These are phyloP conservation scores for Physaria fendleri DNA, from an alignment of 345 rosid species.

Conservation along the genomic window DNA sequence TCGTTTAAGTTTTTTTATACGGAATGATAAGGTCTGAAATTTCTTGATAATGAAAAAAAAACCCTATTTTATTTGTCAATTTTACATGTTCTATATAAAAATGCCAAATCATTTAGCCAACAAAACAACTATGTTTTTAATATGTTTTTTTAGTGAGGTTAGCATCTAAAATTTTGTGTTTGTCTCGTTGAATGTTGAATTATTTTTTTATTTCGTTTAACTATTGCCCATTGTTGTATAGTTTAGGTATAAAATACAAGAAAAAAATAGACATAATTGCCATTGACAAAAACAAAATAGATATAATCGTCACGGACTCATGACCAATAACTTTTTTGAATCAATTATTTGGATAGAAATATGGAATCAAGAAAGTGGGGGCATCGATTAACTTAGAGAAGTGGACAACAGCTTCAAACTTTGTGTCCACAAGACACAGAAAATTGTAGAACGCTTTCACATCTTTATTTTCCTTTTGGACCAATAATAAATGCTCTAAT, in stretches of 20 bases:
- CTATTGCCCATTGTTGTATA: background rate
- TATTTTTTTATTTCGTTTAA: too few relatives aligned
- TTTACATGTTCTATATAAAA: background rate
- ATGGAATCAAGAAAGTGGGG: conserved; percentile 6
- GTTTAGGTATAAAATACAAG: background rate
- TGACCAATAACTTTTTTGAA: background rate
- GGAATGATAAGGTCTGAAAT: too few relatives aligned
- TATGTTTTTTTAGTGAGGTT: too few relatives aligned
- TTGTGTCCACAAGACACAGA: conserved; percentile 22
- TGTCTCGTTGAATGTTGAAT: too few relatives aligned
- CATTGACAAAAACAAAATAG: background rate
- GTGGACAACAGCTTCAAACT: conserved; percentile 26
- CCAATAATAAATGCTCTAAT: conserved; percentile 13
- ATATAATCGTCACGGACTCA: conserved; percentile 9
- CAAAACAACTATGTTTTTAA: too few relatives aligned
- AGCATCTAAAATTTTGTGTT: too few relatives aligned
- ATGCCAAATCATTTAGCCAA: background rate
- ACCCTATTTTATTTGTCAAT: too few relatives aligned
- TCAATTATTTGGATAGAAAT: conserved; percentile 6
- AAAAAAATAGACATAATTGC: background rate
- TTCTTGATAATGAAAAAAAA: too few relatives aligned
- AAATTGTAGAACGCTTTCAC: conserved; percentile 16
- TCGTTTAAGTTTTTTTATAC: too few relatives aligned
- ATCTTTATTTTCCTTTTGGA: conserved; percentile 22
- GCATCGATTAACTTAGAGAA: conserved; percentile 20